Base-by-base conservation (phyloP, 768 basidiomycete species). In the Russula sp. region DNA sequence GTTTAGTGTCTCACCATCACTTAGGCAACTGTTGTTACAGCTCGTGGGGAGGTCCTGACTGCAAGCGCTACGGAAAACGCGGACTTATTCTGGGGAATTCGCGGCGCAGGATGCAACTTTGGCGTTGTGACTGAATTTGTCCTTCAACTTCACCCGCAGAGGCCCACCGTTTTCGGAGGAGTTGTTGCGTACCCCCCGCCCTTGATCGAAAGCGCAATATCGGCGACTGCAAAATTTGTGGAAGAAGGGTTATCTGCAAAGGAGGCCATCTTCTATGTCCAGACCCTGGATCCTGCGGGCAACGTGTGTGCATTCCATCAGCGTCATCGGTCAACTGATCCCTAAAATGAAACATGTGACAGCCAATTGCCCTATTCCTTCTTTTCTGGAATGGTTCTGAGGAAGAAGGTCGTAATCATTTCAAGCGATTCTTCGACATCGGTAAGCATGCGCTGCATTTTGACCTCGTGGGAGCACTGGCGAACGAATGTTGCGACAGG, bases 101-200 rank as follows among this genome's bases (percentile, higher is more conserved):
- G 81, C 46, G 81, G 82, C 0, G 81, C 78, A 56, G 82, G 81
- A 18, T 76, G 75, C 57, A 83, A 82, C 60, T 83, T 83, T 62
- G 83, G 83, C 30, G 77, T 83, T 22, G 78, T 80, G 53, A 81
- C 80, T 2, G 78, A 83, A 60, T 84, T 85, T 55, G 79, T 81
- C 1, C 71, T 79, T 57, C 65, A 50, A 51, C 59, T 72, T 28
- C 70, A 74, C 57, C 67, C 69, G 13, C 74, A 75, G 62, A 69
- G 71, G 14, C 65, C 57, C 20, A 69, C 71, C 26, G 69, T 73
- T 18, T 73, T 70, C 53, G 62, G 53, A n/a, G 73, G 73, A 9
- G n/a, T 59, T 6, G 2, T 62, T 2, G 63, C 57, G 5, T 68
- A 30, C 42, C 56, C 62, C 2, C 30, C 40, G n/a, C 42, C 42